phyloP scores from a whole-genome alignment of 306 rosid species.

The Acacia crassicarpa region DNA sequence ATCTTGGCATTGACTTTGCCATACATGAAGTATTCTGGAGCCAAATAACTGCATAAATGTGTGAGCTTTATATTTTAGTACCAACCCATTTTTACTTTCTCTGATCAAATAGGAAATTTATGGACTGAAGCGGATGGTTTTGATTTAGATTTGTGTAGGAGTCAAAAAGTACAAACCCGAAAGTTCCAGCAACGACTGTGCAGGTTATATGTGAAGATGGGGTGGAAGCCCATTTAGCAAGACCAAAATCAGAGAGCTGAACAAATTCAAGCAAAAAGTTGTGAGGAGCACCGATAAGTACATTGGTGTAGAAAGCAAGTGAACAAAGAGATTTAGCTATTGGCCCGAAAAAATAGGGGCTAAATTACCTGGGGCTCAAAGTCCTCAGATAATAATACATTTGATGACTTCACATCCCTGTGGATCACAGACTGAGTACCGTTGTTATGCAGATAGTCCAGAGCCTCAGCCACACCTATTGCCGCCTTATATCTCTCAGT shows the following conservation, averaged over 20 bases:
- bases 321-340: slow-evolving; percentile 7
- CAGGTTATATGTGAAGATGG: slow-evolving; percentile 77
- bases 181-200: slow-evolving; percentile 96
- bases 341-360: neutral
- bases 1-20: slow-evolving; percentile 90
- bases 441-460: slow-evolving; percentile 74
- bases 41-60: slow-evolving; percentile 74
- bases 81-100: neutral
- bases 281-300: slow-evolving; percentile 11
- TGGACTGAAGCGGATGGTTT: neutral
- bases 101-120: neutral
- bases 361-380: slow-evolving; percentile 79
- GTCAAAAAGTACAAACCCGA: slow-evolving; percentile 66
- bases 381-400: slow-evolving; percentile 77
- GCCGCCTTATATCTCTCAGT: slow-evolving; percentile 87
- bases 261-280: slow-evolving; percentile 27
- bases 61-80: slow-evolving; percentile 23
- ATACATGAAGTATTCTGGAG: slow-evolving; percentile 98
- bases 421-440: slow-evolving; percentile 76
- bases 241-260: slow-evolving; percentile 98
- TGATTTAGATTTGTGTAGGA: neutral
- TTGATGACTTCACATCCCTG: slow-evolving; percentile 91
- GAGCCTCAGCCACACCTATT: slow-evolving; percentile 89
- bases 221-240: slow-evolving; percentile 83
- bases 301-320: neutral